A percentile compares a stretch with the other conserved stretches of the same genome.
phyloP scores from a whole-genome alignment of 352 stramenopile species.

The Phytophthora sojae region DNA sequence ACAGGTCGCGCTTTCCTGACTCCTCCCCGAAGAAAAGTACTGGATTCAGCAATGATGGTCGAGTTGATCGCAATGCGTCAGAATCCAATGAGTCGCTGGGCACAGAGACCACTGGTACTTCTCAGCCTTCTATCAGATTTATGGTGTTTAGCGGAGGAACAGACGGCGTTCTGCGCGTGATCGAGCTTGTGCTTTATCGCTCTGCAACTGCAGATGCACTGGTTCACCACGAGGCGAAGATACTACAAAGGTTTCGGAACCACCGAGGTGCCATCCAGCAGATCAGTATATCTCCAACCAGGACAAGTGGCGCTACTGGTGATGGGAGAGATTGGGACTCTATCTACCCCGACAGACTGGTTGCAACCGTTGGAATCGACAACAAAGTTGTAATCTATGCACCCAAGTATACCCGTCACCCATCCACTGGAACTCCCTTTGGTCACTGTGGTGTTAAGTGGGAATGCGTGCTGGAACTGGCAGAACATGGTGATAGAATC shows the following conservation, averaged over 20 bases:
- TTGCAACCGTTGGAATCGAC: slow-evolving; percentile 71
- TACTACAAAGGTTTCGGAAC: slow-evolving; percentile 66
- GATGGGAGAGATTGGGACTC: slow-evolving; percentile 24
- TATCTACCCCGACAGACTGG: slow-evolving; percentile 59
- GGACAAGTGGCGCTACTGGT: slow-evolving; percentile 5
- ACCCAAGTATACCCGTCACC: slow-evolving; percentile 60
- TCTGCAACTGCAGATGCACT: slow-evolving; percentile 18
- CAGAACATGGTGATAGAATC: slow-evolving; percentile 69
- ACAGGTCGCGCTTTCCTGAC: slow-evolving; percentile 55
- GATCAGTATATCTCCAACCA: slow-evolving; percentile 64
- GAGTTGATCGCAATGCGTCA: slow-evolving; percentile 1
- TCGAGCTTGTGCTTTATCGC: slow-evolving; percentile 54
- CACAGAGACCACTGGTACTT: background rate
- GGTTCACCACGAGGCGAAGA: slow-evolving; percentile 49
- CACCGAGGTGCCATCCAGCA: slow-evolving; percentile 72
- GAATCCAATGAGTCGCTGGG: background rate
- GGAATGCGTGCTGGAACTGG: slow-evolving; percentile 68
- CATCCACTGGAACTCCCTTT: slow-evolving; percentile 13
- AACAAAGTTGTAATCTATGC: slow-evolving; percentile 68
- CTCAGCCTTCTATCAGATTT: slow-evolving; percentile 51
- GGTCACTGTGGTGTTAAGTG: slow-evolving; percentile 49
- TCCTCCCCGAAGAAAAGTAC: slow-evolving; percentile 39
- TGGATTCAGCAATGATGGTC: slow-evolving; percentile 17
- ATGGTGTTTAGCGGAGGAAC: slow-evolving; percentile 76
- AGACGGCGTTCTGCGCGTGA: slow-evolving; percentile 65